A percentile compares a stretch with the other conserved stretches of the same genome.
Conservation (phyloP, 345 rosid genomes). For the Barbarea vulgaris region DNA sequence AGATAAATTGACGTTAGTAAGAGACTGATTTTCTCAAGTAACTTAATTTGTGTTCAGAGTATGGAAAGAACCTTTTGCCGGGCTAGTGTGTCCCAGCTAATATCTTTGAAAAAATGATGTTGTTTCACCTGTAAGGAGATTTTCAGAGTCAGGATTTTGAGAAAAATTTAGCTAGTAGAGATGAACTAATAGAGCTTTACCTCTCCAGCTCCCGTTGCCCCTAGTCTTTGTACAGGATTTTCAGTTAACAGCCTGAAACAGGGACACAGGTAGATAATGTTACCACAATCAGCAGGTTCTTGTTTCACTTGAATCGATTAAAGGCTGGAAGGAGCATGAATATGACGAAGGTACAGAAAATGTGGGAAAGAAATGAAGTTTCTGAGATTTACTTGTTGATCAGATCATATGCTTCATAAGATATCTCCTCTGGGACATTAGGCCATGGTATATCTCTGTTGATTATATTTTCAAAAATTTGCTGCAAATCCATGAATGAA, state of each 20-base stretch:
- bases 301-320: conserved; percentile 8
- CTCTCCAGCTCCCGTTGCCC: conserved; percentile 90
- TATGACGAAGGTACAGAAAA: not conserved
- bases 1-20: conserved; percentile 21
- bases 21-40: not conserved
- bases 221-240: conserved; percentile 87
- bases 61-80: conserved; percentile 72
- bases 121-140: conserved; percentile 65
- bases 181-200: conserved; percentile 41
- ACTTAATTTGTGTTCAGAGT: not conserved
- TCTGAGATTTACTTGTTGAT: conserved; percentile 94
- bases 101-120: conserved; percentile 81
- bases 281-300: conserved; percentile 14
- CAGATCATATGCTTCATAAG: conserved; percentile 73
- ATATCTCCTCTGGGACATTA: conserved; percentile 76
- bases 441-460: conserved; percentile 96
- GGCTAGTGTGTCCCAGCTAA: conserved; percentile 94
- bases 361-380: not conserved
- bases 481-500: conserved; percentile 50
- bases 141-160: not conserved
- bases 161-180: not conserved
- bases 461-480: conserved; percentile 88
- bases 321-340: not conserved
- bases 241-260: conserved; percentile 79
- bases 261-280: conserved; percentile 8